Base-by-base conservation (phyloP, 106 monocot genomes). In the Narthecium ossifragum region DNA sequence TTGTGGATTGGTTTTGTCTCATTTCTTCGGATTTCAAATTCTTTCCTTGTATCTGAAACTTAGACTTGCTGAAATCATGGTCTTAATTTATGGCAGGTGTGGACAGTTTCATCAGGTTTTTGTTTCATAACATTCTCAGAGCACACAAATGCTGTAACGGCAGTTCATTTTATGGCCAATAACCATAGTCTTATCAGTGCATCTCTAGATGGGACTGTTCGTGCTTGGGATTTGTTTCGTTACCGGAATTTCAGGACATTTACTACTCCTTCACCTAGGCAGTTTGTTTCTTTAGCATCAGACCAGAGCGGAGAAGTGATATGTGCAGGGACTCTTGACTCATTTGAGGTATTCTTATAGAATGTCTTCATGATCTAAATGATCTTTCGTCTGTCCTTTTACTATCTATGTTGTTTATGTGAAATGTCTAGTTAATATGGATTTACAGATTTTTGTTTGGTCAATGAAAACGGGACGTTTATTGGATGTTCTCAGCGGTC, bases 271-370 rank as follows among this genome's bases (percentile, higher is more conserved):
- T 73, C 78, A 34, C 84, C 90, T 29, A 90, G 84, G 47, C 96
- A 98, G 62, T 98, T 98, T 79, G 90, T 87, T 60, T 90, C 90
- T 59, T 79, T 98, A 68, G 60, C 96, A 52, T 71, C 84, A 26
- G 96, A 98, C 58, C 86, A 70, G 53, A 90, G 90, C 72, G 96
- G 96, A 36, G 96, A 98, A 76, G 73, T 98, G 55, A 80, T 98
- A 56, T 98, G 96, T 77, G 90, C 96, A 70, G 96, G 96, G 58
- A 98, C 96, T 31, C 68, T 90, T 38, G 96, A 98, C 59, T 98
- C 96, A 55, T 98, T 98, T 76, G 96, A 98, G 96, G 96, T 98
- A 67, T n/a, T 34, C 27, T n/a, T n/a, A n/a, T n/a, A n/a, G n/a
- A n/a, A n/a, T n/a, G n/a, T n/a, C n/a, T n/a, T n/a, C n/a, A n/a